Evolutionary conservation across 177 flowering plant genomes (phyloP), one percentile per base, ranked within the genome.

Genomic region (Vitis hybrid): DNA sequence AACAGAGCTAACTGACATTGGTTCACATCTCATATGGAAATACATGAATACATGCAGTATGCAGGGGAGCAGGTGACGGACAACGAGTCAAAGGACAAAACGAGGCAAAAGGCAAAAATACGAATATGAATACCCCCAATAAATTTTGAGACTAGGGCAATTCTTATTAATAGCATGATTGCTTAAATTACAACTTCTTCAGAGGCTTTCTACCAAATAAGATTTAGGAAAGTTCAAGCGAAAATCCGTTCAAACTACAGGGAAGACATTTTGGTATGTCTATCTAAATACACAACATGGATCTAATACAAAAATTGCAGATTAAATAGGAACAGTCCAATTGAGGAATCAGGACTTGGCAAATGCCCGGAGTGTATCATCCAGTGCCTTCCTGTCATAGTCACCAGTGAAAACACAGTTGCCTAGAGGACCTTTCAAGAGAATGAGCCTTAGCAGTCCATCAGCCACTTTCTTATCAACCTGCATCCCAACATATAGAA

Each of bases 391-490:
- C 50, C 92, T 77, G 51, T 96, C 99, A 72, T 93, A 96, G 67
- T 94, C 99, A 1, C 97, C 95, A 0, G 98, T 96, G 72, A 96
- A 96, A 51, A 96, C 94, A 55, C 99, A 96, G 55, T 85, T 92
- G 18, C 99, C 99, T 13, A 96, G 84, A 74, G 97, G 89, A 50
- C 99, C 99, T 80, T 89, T 92, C 69, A 96, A 73, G 66, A 96
- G 97, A 73, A 96, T 94, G 75, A 96, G 95, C 79, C 99, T 89
- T 33, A 94, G 81, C 26, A 90, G 78, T 49, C 99, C 99, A 84
- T 96, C 98, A 14, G 99, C 99, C 6, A 96, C 98, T 85, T 96
- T 96, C 80, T 96, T 96, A 76, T 96, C 99, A 51, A 96, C 97
- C 99, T 96, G 78, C 51, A 65, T 75, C 48, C 56, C 67, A 61